These are phyloP conservation scores for Amylostereum chailletii DNA, from an alignment of 1,284 basidiomycete genomes.

Conservation along the genomic window DNA sequence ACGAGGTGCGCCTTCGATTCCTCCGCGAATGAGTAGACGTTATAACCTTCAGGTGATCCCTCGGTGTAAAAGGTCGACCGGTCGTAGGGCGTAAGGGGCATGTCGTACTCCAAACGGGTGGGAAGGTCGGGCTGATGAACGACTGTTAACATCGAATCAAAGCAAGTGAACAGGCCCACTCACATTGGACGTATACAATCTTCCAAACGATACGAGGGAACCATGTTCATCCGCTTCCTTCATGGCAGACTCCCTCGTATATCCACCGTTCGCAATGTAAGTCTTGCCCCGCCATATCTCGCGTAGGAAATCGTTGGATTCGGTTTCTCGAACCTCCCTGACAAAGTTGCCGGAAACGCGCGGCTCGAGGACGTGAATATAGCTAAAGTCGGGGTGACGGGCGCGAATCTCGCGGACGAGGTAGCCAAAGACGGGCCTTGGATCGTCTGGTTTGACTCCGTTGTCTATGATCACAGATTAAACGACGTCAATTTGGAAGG, in stretches of 20 bases:
- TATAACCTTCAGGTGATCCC: background rate
- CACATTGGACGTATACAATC: constrained; percentile 36
- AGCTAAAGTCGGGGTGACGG: constrained; percentile 33
- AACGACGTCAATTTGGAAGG: background rate
- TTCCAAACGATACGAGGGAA: constrained; percentile 33
- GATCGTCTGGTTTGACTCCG: constrained; percentile 13
- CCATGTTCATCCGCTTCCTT: constrained; percentile 18
- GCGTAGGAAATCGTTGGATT: constrained; percentile 20
- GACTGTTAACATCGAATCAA: too few relatives aligned
- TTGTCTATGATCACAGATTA: background rate
- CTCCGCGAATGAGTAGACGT: background rate
- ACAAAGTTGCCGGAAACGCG: constrained; percentile 15
- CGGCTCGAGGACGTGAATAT: constrained; percentile 30
- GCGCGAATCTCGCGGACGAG: constrained; percentile 15
- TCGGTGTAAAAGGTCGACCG: background rate
- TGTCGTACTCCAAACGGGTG: background rate
- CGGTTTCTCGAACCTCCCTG: constrained; percentile 2
- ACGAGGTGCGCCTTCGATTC: background rate
- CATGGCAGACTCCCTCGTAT: constrained; percentile 13
- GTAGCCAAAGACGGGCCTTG: constrained; percentile 20
- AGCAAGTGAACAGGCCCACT: constrained; percentile 6
- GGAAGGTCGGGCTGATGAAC: background rate
- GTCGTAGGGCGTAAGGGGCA: background rate
- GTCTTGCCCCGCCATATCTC: constrained; percentile 15
- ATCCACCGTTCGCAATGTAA: constrained; percentile 30